Base-by-base conservation (phyloP, 805 yeast genomes). In the Wickerhamomyces canadensis region DNA sequence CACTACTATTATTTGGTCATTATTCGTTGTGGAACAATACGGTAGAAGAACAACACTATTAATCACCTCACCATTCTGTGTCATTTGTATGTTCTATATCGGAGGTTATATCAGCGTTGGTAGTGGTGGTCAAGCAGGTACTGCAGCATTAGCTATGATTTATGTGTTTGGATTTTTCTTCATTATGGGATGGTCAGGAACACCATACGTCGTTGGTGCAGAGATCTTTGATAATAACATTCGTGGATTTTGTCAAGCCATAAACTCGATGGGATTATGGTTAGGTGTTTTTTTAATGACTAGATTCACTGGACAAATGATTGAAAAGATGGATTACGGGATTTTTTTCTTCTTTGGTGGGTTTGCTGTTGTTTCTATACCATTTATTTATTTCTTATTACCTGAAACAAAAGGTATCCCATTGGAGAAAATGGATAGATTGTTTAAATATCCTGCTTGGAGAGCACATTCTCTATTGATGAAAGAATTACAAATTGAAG, bases 231-330 rank as follows among this genome's bases (percentile, higher is more conserved):
- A 67, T 18, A 67, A 65, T 33, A 62, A 66, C 26, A 62, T 70
- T 30, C 53, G 75, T 44, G 68, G 65, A 15, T 60, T 64, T 5
- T 67, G 68, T 19, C 71, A 64, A 49, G 65, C 70, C 24, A 58
- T 70, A 37, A 70, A 69, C 42, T 67, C 74, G 0, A 60, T 69
- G 30, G 56, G 68, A 22, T 62, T 67, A 34, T 70, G 77, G 77
- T 62, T 69, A 42, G 67, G 74, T 64, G 72, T 70, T 6, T 72
- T 72, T 46, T 59, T 71, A 35, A 62, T 70, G 57, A 71, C 71
- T 6, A 60, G 72, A 42, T 65, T 64, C 43, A 67, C 73, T 6
- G 65, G 67, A 17, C 52, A 69, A 38, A 71, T 72, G 58, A 60
- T 71, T 29, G 52, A 55, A 14, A 52, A 58, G 10, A 68, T 71